Conservation (phyloP, 2,329 filamentous ascomycete genomes). For the Fonsecaea erecta region DNA sequence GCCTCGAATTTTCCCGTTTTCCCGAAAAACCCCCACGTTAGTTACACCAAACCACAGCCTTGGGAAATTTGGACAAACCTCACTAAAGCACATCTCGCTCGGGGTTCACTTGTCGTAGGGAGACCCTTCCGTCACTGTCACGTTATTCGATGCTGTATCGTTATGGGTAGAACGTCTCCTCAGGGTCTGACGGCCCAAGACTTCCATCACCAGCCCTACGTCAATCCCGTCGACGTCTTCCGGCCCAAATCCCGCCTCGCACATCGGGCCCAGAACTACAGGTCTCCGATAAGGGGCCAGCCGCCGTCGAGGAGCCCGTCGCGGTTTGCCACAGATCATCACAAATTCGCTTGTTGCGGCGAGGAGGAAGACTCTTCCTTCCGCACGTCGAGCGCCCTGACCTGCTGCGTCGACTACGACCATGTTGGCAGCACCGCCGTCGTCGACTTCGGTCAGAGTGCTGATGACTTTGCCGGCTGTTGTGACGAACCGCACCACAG, state of each 20-base stretch:
- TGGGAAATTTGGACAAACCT: too few relatives aligned
- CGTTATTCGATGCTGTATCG: background rate
- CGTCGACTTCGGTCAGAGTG: constrained; percentile 12
- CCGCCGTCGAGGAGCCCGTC: constrained; percentile 23
- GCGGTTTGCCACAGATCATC: constrained; percentile 16
- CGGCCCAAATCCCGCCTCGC: constrained; percentile 26
- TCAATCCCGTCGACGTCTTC: constrained; percentile 34
- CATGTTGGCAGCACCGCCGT: background rate
- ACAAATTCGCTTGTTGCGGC: constrained; percentile 28
- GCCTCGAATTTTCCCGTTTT: constrained; percentile 8
- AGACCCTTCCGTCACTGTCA: too few relatives aligned
- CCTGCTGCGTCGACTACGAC: constrained; percentile 21
- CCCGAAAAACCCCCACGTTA: constrained; percentile 13
- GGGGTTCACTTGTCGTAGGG: too few relatives aligned
- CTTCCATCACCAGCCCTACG: constrained; percentile 34
- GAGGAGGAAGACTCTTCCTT: constrained; percentile 22
- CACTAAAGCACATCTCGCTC: too few relatives aligned
- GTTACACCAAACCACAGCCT: constrained; percentile 19
- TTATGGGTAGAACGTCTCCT: constrained; percentile 30
- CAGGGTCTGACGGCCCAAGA: constrained; percentile 32
- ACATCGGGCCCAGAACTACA: constrained; percentile 22
- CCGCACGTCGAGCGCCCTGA: constrained; percentile 19
- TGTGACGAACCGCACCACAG: constrained; percentile 26
- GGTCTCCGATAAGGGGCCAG: constrained; percentile 22
- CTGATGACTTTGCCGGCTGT: constrained; percentile 1